phyloP scores from a whole-genome alignment of 495 filamentous ascomycete genomes.

The Aspergillus sclerotiicarbonarius region DNA sequence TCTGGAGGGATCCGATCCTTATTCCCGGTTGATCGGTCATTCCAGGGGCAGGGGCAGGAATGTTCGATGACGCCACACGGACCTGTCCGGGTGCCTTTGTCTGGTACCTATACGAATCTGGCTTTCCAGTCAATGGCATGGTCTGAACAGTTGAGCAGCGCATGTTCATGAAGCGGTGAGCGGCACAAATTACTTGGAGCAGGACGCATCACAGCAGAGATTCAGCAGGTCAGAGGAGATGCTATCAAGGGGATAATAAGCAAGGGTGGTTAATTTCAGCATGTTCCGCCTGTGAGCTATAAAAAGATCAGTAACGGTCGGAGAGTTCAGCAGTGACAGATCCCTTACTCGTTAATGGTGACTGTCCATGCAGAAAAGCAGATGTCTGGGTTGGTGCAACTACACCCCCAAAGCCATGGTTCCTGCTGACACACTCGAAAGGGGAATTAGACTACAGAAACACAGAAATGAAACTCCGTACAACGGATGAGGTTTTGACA shows the following conservation, averaged over 20 bases:
- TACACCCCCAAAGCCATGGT: too few relatives aligned
- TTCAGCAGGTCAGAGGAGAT: not conserved
- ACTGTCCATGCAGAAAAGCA: not conserved
- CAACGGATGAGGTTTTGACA: too few relatives aligned
- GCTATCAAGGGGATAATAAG: not conserved
- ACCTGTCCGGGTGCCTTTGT: not conserved
- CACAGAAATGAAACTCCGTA: too few relatives aligned
- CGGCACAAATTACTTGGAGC: not conserved
- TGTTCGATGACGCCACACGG: not conserved
- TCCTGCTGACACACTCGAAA: too few relatives aligned
- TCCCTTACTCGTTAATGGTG: not conserved
- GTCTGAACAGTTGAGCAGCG: too few relatives aligned
- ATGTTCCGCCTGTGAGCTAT: not conserved
- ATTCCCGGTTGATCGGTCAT: not conserved
- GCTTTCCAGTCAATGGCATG: too few relatives aligned
- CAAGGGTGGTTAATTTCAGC: not conserved
- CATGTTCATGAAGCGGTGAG: not conserved
- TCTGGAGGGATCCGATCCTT: constrained; percentile 14
- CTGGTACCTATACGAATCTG: not conserved
- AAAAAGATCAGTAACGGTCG: not conserved
- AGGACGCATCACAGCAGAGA: not conserved
- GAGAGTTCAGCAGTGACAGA: not conserved
- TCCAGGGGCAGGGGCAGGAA: constrained; percentile 4
- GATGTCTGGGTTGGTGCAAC: too few relatives aligned
- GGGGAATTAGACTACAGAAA: too few relatives aligned